These are phyloP conservation scores for Rozella allomycis DNA, from an alignment of 371 early-diverging fungal species.

Conservation along the genomic window DNA sequence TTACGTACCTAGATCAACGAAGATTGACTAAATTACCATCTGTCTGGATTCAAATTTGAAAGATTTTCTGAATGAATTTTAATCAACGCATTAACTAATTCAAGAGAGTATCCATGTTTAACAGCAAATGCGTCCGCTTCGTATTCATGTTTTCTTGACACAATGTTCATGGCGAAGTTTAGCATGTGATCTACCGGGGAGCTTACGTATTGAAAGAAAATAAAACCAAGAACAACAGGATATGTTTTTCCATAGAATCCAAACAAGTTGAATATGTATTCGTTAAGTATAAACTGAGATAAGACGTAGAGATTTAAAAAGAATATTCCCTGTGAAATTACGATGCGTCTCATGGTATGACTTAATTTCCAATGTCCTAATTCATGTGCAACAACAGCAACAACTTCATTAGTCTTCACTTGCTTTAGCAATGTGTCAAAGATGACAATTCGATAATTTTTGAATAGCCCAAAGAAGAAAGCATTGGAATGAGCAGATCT, in stretches of 20 bases:
- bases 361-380: conserved; percentile 87
- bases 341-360: conserved; percentile 56
- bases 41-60: conserved; percentile 72
- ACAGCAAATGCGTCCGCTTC: conserved; percentile 84
- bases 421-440: conserved; percentile 88
- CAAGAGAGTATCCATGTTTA: conserved; percentile 40
- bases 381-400: conserved; percentile 84
- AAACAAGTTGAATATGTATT: conserved; percentile 52
- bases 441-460: conserved; percentile 90
- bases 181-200: conserved; percentile 54
- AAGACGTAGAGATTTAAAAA: conserved; percentile 68
- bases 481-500: conserved; percentile 33
- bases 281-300: conserved; percentile 41
- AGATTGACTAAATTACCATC: too few species aligned
- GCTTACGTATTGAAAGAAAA: conserved; percentile 53
- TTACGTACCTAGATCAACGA: too few species aligned
- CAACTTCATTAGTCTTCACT: conserved; percentile 47
- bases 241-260: conserved; percentile 37
- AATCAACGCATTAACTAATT: conserved; percentile 56
- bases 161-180: conserved; percentile 48
- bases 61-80: conserved; percentile 80
- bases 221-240: conserved; percentile 66
- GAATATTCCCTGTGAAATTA: conserved; percentile 46
- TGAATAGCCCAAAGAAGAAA: conserved; percentile 39
- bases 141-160: conserved; percentile 74